These are phyloP conservation scores for Hymenoscyphus repandus DNA, from an alignment of 2,329 filamentous ascomycete genomes.

Conservation along the genomic window DNA sequence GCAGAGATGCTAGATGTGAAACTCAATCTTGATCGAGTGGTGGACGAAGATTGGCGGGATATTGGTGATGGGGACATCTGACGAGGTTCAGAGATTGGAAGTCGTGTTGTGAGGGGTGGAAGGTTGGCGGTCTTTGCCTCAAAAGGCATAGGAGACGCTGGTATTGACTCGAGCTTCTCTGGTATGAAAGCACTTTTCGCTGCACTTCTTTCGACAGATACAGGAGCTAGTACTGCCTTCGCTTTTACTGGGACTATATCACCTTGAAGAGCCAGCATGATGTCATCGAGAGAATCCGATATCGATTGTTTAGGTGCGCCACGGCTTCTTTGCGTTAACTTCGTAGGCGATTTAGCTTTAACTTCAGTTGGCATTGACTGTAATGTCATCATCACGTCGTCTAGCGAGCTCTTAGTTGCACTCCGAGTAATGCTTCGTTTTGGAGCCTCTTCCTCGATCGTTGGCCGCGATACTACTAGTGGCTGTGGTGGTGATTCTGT, in stretches of 20 bases:
- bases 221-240: no score
- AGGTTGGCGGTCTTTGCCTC: not conserved
- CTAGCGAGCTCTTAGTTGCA: not conserved
- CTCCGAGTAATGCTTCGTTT: not conserved
- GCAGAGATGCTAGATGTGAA: not conserved
- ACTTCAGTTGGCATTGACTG: slow-evolving; percentile 5
- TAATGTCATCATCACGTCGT: slow-evolving; percentile 3
- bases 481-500: not conserved
- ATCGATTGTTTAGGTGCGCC: slow-evolving; percentile 3
- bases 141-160: not conserved
- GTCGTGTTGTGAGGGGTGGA: not conserved
- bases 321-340: slow-evolving; percentile 2
- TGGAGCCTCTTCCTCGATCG: not conserved
- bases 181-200: no score
- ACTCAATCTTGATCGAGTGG: not conserved
- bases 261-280: not conserved
- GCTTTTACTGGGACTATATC: not conserved
- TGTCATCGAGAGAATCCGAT: slow-evolving; percentile 1
- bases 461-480: not conserved
- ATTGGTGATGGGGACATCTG: no score
- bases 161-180: not conserved
- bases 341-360: not conserved
- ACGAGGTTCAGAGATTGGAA: not conserved
- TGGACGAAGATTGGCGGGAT: not conserved
- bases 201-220: no score